Evolutionary conservation across 495 filamentous ascomycete genomes (phyloP), one percentile per base, ranked within the genome.

Genomic region (Penicillium cinerascens): DNA sequence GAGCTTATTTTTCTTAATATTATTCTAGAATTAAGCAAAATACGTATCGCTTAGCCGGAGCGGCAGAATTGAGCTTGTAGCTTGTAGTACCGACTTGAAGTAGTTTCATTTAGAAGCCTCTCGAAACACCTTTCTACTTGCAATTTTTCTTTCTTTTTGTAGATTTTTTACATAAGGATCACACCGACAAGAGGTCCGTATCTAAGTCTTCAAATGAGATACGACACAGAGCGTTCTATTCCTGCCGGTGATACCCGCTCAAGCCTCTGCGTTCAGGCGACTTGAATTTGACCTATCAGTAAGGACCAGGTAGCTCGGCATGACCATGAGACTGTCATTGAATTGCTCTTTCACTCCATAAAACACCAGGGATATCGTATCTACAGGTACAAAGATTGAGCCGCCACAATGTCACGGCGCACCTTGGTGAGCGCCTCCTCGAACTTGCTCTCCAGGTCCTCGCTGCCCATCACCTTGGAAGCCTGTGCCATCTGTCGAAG

Each of bases 401-500:
- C 91, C 44, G 92, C 89, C 50, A 97, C 92, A 67, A 97, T 91
- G 65, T 96, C 91, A 61, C 93, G 78, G 71, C 85, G 82, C 17
- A 97, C 84, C 82, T 95, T 95, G 42, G 75, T 74, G 59, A 98
- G 72, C 29, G 88, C 84, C 49, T 81, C 74, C 67, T 95, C 90
- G 59, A 98, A 98, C 65, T 89, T 97, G 60, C 83, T 73, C 68
- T 91, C 85, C 47, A 98, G 77, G 52, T 97, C 93, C 56, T 96
- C 88, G 65, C 85, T 96, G 47, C 93, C 93, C 95, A 98, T 98
- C 47, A 96, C 92, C 72, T 95, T 96, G 56, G 87, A 82, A 37
- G 90, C 93, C 72, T 96, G 87, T n/a, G 87, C 92, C 82, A 97
- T 96, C 70, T 98, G 93, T 56, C 95, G 81, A n/a, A 98, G 75